phyloP scores from a whole-genome alignment of 371 early-diverging fungal species.

The Mucor circinelloides region DNA sequence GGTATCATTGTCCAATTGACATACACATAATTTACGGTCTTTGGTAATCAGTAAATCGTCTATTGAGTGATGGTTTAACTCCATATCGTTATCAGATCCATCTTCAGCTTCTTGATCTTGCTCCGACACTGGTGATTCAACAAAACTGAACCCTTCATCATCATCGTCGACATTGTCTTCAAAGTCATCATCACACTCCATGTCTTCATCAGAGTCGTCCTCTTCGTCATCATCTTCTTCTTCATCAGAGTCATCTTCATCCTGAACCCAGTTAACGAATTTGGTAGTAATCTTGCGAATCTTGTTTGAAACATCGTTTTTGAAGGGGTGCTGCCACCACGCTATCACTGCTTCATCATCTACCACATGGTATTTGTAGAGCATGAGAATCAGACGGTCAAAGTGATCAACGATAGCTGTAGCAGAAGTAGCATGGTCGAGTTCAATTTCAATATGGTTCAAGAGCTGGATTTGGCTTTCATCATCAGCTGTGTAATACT shows the following conservation, averaged over 20 bases:
- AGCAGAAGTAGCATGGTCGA: background rate
- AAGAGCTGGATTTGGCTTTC: slow-evolving; percentile 34
- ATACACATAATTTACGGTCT: slow-evolving; percentile 17
- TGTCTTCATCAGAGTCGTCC: slow-evolving; percentile 1
- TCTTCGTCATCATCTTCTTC: slow-evolving; percentile 12
- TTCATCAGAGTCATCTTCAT: slow-evolving; percentile 20
- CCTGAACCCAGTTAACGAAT: slow-evolving; percentile 26
- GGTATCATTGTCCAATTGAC: slow-evolving; percentile 18
- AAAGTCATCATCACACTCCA: background rate
- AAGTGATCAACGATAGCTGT: slow-evolving; percentile 28
- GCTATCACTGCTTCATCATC: slow-evolving; percentile 39
- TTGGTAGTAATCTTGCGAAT: slow-evolving; percentile 13
- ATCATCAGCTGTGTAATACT: slow-evolving; percentile 32
- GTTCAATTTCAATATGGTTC: slow-evolving; percentile 28
- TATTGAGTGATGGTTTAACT: background rate
- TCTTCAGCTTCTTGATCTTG: slow-evolving; percentile 22
- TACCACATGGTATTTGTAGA: slow-evolving; percentile 47
- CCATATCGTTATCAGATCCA: slow-evolving; percentile 24
- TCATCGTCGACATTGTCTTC: slow-evolving; percentile 26
- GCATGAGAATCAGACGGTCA: slow-evolving; percentile 40
- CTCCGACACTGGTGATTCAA: slow-evolving; percentile 9
- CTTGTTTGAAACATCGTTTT: slow-evolving; percentile 5
- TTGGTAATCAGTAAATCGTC: slow-evolving; percentile 9
- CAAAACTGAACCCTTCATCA: slow-evolving; percentile 12
- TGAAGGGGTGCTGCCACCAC: slow-evolving; percentile 39